These are phyloP conservation scores for Blastocystis sp. DNA, from an alignment of 352 stramenopile genomes.

Conservation along the genomic window DNA sequence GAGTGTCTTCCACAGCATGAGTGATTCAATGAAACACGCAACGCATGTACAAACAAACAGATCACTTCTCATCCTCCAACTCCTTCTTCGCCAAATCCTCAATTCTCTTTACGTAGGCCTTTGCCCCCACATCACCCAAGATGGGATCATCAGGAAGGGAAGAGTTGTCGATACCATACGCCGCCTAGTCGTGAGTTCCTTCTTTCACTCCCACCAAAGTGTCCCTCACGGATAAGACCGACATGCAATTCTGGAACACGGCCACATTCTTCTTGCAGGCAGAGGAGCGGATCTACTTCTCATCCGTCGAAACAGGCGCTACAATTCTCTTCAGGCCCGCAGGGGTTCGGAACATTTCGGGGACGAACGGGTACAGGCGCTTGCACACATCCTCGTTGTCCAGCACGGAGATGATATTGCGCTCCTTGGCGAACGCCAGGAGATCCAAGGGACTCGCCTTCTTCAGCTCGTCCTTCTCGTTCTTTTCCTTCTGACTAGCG, in stretches of 20 bases:
- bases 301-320: not conserved
- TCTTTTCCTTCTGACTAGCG: slow-evolving; percentile 50
- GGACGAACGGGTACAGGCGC: slow-evolving; percentile 44
- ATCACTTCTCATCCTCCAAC: slow-evolving; percentile 29
- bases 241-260: slow-evolving; percentile 48
- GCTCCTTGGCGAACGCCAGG: not conserved
- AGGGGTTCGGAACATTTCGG: not conserved
- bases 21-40: not conserved
- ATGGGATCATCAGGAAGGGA: not conserved
- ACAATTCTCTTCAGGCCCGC: slow-evolving; percentile 19
- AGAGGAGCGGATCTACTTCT: not conserved
- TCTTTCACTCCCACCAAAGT: not conserved
- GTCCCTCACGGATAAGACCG: not conserved
- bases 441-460: not conserved
- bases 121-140: not conserved
- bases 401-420: slow-evolving; percentile 16
- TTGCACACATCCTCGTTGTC: slow-evolving; percentile 55
- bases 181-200: not conserved
- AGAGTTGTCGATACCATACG: slow-evolving; percentile 19
- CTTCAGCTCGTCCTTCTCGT: slow-evolving; percentile 2
- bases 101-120: slow-evolving; percentile 34
- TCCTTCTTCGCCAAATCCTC: slow-evolving; percentile 50
- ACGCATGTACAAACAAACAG: slow-evolving; percentile 30
- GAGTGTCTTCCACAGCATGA: too few species aligned
- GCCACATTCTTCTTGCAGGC: slow-evolving; percentile 39